Evolutionary conservation across 164 flowering plant genomes (phyloP), one percentile per base, ranked within the genome.

Genomic region (Santalum album): DNA sequence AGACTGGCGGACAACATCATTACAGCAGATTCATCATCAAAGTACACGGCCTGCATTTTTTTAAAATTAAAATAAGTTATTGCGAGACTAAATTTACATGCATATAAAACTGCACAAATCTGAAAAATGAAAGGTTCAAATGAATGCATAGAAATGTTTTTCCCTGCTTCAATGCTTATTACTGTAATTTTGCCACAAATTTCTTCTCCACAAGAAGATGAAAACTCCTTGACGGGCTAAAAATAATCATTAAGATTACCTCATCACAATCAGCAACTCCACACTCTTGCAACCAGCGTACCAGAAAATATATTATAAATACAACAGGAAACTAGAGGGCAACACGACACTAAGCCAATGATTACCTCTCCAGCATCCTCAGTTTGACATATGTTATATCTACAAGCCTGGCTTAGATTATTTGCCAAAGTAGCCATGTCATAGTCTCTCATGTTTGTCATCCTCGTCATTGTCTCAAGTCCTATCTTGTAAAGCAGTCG

Each of bases 21-120:
- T 32, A 92, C 99, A 48, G 96, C 99, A 56, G 96, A 89, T 58
- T 85, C 99, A 72, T 92, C 96, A 65, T 89, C 96, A 69, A 84
- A 92, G 79, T 87, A 92, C 14, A 72, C 84, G 73, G 87, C 97
- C 99, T 89, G 83, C 66, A 74, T 49, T 61, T 9, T 59, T 49
- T 21, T 1, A n/a, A 0, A 44, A 47, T 34, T 19, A 57, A 25
- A 43, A 11, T 21, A 63, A 55, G 3, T 25, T 6, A n/a, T 42
- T 42, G 60, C 40, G 3, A 45, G n/a, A n/a, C n/a, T n/a, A n/a
- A n/a, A n/a, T n/a, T n/a, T n/a, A n/a, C n/a, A n/a, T n/a, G n/a
- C n/a, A n/a, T n/a, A n/a, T n/a, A n/a, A n/a, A n/a, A n/a, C n/a
- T 29, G n/a, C 34, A 29, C 34, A 29, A 29, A 29, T 3, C 4